Percentiles rank a stretch among this genome's conserved stretches.
Evolutionary conservation across 306 rosid genomes (phyloP).

Genomic region (Pterocarpus macrocarpus): DNA sequence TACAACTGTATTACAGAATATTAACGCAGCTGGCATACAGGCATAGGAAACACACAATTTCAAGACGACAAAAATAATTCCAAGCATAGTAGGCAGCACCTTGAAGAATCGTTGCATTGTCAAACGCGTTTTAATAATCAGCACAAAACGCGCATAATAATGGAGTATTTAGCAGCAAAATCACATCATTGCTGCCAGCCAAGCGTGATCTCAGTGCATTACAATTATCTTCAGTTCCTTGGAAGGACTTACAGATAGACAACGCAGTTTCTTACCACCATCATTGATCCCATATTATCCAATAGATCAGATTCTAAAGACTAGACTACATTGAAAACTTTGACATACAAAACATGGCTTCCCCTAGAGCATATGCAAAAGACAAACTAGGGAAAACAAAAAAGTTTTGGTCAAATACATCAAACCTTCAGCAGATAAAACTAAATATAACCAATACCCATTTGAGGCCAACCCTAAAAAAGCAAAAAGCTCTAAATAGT

Average conservation of each 20-base stretch:
- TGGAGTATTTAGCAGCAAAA: background rate
- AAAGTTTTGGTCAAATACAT: background rate
- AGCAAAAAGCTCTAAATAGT: background rate
- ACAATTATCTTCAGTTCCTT: conserved; percentile 46
- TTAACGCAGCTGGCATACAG: background rate
- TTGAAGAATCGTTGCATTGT: background rate
- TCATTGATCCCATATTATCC: conserved; percentile 44
- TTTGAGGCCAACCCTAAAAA: too few relatives aligned
- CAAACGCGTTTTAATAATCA: background rate
- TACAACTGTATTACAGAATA: background rate
- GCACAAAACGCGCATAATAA: background rate
- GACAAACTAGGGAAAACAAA: background rate
- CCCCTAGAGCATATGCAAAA: background rate
- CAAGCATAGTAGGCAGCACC: background rate
- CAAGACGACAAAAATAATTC: background rate
- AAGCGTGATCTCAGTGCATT: conserved; percentile 36
- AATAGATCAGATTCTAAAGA: background rate
- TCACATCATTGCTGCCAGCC: background rate
- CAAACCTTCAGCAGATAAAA: too few relatives aligned
- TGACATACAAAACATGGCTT: background rate
- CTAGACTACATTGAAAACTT: background rate
- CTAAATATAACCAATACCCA: background rate
- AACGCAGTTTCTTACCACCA: conserved; percentile 56
- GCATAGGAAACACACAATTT: background rate
- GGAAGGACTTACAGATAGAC: conserved; percentile 48